Conservation (phyloP, 2,329 filamentous ascomycete genomes). For the Scopulariopsis brevicaulis region DNA sequence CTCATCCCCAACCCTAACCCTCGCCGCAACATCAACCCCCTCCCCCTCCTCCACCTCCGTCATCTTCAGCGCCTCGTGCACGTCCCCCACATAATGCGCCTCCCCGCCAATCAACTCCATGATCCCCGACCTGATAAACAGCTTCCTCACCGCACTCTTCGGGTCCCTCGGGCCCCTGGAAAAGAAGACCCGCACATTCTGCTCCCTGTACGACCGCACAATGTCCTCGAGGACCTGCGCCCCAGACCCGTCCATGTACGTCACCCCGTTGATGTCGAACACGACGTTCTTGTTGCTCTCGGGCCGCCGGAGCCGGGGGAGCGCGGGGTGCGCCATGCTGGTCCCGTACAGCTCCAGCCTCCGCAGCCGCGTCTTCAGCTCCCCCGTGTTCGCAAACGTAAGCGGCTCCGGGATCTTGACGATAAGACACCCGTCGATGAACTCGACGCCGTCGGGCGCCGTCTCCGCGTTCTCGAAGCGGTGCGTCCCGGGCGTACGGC, state of each 20-base stretch:
- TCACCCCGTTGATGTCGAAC: conserved; percentile 97
- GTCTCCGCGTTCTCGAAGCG: conserved; percentile 78
- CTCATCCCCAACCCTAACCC: neutral
- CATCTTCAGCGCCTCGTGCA: conserved; percentile 73
- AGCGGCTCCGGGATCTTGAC: conserved; percentile 96
- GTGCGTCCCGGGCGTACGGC: conserved; percentile 72
- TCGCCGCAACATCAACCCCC: neutral
- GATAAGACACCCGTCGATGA: conserved; percentile 84
- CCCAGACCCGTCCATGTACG: conserved; percentile 83
- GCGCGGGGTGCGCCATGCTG: conserved; percentile 68
- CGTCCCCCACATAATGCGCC: conserved; percentile 67
- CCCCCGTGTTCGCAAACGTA: conserved; percentile 93
- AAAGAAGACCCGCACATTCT: conserved; percentile 70
- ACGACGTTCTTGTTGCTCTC: conserved; percentile 86
- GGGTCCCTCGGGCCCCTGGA: conserved; percentile 38
- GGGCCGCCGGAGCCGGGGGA: conserved; percentile 66
- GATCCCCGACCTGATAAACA: conserved; percentile 74
- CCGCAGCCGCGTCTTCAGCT: conserved; percentile 72
- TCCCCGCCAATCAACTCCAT: conserved; percentile 71
- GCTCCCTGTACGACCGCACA: conserved; percentile 65
- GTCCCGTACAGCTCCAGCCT: conserved; percentile 89
- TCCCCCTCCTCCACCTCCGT: conserved; percentile 58
- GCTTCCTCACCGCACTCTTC: conserved; percentile 49
- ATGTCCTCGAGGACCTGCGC: conserved; percentile 89
- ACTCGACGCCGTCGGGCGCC: conserved; percentile 64